Evolutionary conservation across 2,329 filamentous ascomycete genomes (phyloP).

Genomic region (Cadophora luteo-olivacea): DNA sequence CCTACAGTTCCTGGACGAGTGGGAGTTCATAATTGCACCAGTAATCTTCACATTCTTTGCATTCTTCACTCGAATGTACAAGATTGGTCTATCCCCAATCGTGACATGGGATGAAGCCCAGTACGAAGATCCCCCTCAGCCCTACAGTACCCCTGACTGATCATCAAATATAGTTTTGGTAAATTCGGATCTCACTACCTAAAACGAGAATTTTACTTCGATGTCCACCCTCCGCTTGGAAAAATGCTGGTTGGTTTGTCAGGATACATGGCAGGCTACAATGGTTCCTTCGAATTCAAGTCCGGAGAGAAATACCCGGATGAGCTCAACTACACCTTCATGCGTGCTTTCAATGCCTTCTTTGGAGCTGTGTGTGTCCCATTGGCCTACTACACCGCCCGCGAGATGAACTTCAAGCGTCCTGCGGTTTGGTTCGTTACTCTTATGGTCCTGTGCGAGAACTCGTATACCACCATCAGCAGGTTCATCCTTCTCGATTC

Average conservation of each 20-base stretch:
- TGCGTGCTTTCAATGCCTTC: slow-evolving; percentile 96
- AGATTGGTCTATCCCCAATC: slow-evolving; percentile 74
- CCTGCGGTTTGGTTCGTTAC: slow-evolving; percentile 94
- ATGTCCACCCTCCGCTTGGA: slow-evolving; percentile 91
- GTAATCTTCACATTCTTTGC: slow-evolving; percentile 66
- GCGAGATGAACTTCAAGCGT: slow-evolving; percentile 84
- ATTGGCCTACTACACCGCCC: slow-evolving; percentile 92
- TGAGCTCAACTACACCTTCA: slow-evolving; percentile 96
- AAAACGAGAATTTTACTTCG: slow-evolving; percentile 99
- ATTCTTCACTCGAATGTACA: slow-evolving; percentile 71
- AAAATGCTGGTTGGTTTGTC: slow-evolving; percentile 99
- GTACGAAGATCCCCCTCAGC: slow-evolving; percentile 54
- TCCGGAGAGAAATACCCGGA: slow-evolving; percentile 94
- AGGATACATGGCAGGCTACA: slow-evolving; percentile 95
- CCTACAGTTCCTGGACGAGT: slow-evolving; percentile 66
- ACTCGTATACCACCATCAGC: slow-evolving; percentile 99
- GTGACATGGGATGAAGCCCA: slow-evolving; percentile 81
- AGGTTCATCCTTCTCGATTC: slow-evolving; percentile 98
- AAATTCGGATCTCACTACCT: slow-evolving; percentile 99
- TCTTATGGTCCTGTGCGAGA: slow-evolving; percentile 97
- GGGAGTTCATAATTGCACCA: slow-evolving; percentile 67
- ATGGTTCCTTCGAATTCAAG: slow-evolving; percentile 99
- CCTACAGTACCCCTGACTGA: slow-evolving; percentile 41
- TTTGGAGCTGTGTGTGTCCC: slow-evolving; percentile 94
- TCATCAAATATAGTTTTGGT: slow-evolving; percentile 67